phyloP scores from a whole-genome alignment of 768 basidiomycete species.

The Mrakia blollopis region DNA sequence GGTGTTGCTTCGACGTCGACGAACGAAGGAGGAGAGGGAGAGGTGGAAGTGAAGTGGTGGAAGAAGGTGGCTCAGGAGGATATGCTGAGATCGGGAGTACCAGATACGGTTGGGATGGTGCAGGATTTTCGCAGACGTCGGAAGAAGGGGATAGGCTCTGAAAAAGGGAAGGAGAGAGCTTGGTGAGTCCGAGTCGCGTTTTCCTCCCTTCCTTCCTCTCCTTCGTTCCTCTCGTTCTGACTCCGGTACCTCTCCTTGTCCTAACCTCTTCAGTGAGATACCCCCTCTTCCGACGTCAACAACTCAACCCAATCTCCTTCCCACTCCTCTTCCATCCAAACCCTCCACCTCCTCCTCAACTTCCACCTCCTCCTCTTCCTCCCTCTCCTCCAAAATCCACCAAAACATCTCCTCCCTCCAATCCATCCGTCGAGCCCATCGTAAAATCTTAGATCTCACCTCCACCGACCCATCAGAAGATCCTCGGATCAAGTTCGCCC shows the following conservation, averaged over 20 bases:
- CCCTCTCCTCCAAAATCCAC: conserved; percentile 20
- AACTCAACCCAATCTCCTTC: neutral
- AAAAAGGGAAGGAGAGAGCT: conserved; percentile 25
- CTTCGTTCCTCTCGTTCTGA: neutral
- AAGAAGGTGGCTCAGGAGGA: conserved; percentile 18
- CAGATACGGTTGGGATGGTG: conserved; percentile 16
- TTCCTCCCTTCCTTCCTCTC: neutral
- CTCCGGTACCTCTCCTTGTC: neutral
- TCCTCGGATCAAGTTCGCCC: neutral
- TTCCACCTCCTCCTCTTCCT: too few relatives aligned
- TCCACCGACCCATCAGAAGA: neutral
- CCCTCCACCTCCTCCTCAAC: neutral
- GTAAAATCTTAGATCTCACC: neutral
- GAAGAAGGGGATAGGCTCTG: conserved; percentile 29
- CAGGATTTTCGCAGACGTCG: conserved; percentile 33
- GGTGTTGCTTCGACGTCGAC: neutral
- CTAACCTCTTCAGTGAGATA: neutral
- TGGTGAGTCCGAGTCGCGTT: conserved; percentile 9
- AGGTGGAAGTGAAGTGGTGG: conserved; percentile 29
- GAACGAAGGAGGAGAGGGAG: neutral
- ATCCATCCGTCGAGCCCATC: conserved; percentile 13
- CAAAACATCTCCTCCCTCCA: conserved; percentile 29
- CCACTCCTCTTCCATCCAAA: neutral
- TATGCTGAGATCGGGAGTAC: conserved; percentile 18
- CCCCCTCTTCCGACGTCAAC: conserved; percentile 16